Evolutionary conservation across 306 rosid genomes (phyloP), one percentile per base, ranked within the genome.

Genomic region (Glycine tomentella): DNA sequence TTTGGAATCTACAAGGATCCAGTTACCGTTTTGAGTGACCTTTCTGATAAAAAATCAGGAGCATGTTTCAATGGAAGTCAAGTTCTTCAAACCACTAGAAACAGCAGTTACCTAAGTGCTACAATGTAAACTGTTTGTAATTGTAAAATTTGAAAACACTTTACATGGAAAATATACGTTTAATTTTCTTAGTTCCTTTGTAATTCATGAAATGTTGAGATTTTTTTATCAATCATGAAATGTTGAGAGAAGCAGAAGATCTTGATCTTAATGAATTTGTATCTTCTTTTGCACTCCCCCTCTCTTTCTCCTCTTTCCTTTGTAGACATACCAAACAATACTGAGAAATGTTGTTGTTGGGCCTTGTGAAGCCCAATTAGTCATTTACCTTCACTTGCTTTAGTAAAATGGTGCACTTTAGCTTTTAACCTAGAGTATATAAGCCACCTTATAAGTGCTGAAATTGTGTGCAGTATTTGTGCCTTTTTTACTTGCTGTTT

Each of bases 1-100:
- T n/a, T 94, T 4, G 97, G 97, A 68, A 79, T 94, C 62, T 85
- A 88, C 77, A 58, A 86, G 84, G 98, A 94, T 80, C 77, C 67
- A 0, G 81, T 83, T 85, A 87, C 98, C 64, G 58, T 49, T 73
- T 70, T 79, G 76, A 80, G 84, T 3, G 66, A 79, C 66, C 25
- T 56, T 36, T 31, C 79, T 70, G 72, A 83, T 80, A 57, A 82
- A 77, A 73, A 52, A 57, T 66, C 79, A 16, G 72, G 15, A 34
- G 44, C 49, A 9, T 34, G 25, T 79, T 73, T 80, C 89, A 92
- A 88, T 81, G 84, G 86, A 72, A 89, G 84, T 83, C 92, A 79
- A 31, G 48, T 85, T 80, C 87, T 77, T 82, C 87, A 8, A 49
- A 86, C 33, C 20, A 53, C 74, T 53, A 49, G 61, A 16, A 25